A percentile compares a stretch with the other conserved stretches of the same genome.
These are phyloP conservation scores for Beauveria sp. DNA, from an alignment of 2,329 filamentous ascomycete genomes.

Conservation along the genomic window DNA sequence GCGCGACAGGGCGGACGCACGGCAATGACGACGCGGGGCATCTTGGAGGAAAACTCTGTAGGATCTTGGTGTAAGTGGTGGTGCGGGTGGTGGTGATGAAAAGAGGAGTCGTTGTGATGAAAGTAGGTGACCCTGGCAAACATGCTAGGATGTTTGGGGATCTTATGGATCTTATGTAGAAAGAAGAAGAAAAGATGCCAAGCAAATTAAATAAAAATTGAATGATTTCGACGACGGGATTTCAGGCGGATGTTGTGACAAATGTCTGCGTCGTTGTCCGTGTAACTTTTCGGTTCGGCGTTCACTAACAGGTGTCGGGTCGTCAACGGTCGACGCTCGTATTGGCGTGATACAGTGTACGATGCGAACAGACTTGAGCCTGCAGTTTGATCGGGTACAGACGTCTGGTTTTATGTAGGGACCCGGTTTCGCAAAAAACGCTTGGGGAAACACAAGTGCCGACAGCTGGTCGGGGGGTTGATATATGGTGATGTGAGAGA, in stretches of 20 bases:
- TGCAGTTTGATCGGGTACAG: neutral
- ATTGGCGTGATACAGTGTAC: neutral
- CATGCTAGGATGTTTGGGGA: neutral
- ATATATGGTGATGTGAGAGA: neutral
- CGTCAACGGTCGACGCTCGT: neutral
- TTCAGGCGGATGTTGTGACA: neutral
- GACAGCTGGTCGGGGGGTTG: neutral
- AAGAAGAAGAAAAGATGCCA: neutral
- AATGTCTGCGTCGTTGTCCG: neutral
- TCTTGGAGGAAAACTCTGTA: neutral
- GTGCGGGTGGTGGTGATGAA: neutral
- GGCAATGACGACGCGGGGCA: conserved; percentile 15
- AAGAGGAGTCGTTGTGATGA: neutral
- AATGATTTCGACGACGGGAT: neutral
- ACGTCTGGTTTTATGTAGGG: neutral
- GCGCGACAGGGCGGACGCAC: conserved; percentile 19
- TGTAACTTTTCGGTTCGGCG: neutral
- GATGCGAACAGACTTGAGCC: neutral
- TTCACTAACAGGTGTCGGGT: neutral
- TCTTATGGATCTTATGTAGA: too few species aligned
- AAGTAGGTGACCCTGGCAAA: conserved; percentile 1
- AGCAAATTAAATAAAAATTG: neutral
- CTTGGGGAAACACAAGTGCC: neutral
- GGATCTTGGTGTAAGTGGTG: neutral
- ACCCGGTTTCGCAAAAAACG: neutral